Evolutionary conservation across 1,284 basidiomycete species (phyloP).

Genomic region (Meripilus lineatus): DNA sequence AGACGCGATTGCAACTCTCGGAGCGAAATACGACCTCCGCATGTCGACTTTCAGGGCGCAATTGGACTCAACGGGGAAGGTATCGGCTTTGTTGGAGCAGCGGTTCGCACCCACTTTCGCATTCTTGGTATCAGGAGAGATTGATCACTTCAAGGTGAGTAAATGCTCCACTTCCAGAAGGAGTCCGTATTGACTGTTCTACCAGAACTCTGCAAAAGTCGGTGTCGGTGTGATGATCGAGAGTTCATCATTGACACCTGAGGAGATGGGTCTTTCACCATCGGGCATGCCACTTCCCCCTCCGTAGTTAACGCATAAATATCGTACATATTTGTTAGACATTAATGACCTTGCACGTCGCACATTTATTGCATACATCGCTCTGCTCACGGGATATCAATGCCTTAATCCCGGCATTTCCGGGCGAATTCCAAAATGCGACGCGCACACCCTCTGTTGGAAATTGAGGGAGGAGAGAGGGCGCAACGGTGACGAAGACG

Average conservation of each 20-base stretch:
- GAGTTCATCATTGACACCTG: slow-evolving; percentile 68
- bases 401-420: too few relatives aligned
- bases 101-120: slow-evolving; percentile 93
- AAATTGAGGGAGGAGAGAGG: too few relatives aligned
- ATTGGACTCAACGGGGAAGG: slow-evolving; percentile 89
- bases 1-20: slow-evolving; percentile 90
- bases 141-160: slow-evolving; percentile 94
- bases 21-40: slow-evolving; percentile 95
- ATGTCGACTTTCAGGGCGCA: slow-evolving; percentile 92
- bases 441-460: too few relatives aligned
- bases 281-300: slow-evolving; percentile 12
- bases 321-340: slow-evolving; percentile 22
- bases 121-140: slow-evolving; percentile 93
- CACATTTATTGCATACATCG: slow-evolving; percentile 5
- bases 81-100: slow-evolving; percentile 93
- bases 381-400: too few relatives aligned
- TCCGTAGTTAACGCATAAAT: slow-evolving; percentile 11
- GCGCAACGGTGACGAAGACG: too few relatives aligned
- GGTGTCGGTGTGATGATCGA: slow-evolving; percentile 98
- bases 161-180: neutral
- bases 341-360: slow-evolving; percentile 5
- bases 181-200: slow-evolving; percentile 7
- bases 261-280: slow-evolving; percentile 67
- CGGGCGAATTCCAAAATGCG: too few relatives aligned
- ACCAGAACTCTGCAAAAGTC: slow-evolving; percentile 85